Conservation (phyloP, 2,329 filamentous ascomycete genomes). For the Lizonia empirigonia region DNA sequence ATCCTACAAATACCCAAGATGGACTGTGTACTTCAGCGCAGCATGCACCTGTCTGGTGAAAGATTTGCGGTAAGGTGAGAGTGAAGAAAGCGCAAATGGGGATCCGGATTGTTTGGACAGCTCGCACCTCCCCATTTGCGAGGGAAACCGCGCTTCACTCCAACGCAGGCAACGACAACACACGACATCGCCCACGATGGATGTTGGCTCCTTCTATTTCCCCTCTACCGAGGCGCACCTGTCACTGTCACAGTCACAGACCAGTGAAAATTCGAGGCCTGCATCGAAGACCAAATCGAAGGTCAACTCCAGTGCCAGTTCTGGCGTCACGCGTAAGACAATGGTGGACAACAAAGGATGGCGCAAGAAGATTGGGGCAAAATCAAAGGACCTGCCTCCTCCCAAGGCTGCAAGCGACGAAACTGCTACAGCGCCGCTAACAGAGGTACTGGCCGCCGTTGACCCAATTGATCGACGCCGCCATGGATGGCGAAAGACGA, state of each 20-base stretch:
- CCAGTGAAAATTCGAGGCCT: background rate
- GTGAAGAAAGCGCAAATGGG: constrained; percentile 12
- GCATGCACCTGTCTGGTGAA: too few species aligned
- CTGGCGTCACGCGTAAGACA: background rate
- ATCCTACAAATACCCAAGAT: too few species aligned
- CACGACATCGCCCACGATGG: constrained; percentile 1
- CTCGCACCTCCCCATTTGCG: background rate
- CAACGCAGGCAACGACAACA: constrained; percentile 1
- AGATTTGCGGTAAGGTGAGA: background rate
- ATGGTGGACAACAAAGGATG: constrained; percentile 26
- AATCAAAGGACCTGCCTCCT: constrained; percentile 18
- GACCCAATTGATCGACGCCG: constrained; percentile 26
- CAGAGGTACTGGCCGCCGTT: constrained; percentile 1
- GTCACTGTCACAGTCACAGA: background rate
- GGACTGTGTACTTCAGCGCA: too few species aligned
- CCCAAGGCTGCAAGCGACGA: constrained; percentile 14
- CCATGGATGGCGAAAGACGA: constrained; percentile 32
- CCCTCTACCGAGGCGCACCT: background rate
- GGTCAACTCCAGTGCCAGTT: background rate
- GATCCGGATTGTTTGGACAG: background rate
- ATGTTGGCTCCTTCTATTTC: constrained; percentile 1
- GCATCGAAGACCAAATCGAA: background rate
- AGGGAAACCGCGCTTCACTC: background rate
- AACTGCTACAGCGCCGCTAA: background rate
- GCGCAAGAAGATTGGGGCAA: constrained; percentile 31